These are phyloP conservation scores for Clausena lansium DNA, from an alignment of 345 rosid genomes.

Conservation along the genomic window DNA sequence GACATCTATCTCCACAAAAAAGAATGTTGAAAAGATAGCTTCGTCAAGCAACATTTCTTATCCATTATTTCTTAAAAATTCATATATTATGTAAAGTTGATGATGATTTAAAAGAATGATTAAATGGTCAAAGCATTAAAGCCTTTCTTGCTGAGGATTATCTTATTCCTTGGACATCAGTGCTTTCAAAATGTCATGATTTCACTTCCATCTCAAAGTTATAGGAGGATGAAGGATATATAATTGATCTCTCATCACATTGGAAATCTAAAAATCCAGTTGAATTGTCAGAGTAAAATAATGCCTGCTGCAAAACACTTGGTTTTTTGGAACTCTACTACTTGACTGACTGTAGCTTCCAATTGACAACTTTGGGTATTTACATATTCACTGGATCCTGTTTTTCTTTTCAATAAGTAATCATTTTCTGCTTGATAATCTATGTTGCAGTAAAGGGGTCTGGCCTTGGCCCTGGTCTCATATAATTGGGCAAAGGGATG, in stretches of 20 bases:
- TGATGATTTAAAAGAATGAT: neutral
- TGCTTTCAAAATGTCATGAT: neutral
- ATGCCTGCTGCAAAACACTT: neutral
- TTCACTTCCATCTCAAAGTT: neutral
- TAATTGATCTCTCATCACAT: neutral
- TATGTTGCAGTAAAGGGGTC: neutral
- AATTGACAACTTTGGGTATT: neutral
- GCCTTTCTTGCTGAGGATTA: neutral
- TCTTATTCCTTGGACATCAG: neutral
- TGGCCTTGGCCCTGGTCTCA: neutral
- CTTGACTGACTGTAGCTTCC: neutral
- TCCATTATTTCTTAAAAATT: neutral
- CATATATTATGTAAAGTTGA: neutral
- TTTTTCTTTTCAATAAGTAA: neutral
- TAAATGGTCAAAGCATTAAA: neutral
- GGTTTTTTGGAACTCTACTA: neutral
- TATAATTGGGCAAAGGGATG: neutral
- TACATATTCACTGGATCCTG: neutral
- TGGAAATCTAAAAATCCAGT: neutral
- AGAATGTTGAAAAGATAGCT: neutral
- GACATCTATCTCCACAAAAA: neutral
- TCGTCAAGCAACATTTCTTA: neutral
- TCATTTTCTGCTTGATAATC: neutral
- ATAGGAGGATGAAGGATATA: neutral
- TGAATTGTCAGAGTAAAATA: neutral